Conservation (phyloP, 768 basidiomycete species). For the Daedaleopsis nitida region DNA sequence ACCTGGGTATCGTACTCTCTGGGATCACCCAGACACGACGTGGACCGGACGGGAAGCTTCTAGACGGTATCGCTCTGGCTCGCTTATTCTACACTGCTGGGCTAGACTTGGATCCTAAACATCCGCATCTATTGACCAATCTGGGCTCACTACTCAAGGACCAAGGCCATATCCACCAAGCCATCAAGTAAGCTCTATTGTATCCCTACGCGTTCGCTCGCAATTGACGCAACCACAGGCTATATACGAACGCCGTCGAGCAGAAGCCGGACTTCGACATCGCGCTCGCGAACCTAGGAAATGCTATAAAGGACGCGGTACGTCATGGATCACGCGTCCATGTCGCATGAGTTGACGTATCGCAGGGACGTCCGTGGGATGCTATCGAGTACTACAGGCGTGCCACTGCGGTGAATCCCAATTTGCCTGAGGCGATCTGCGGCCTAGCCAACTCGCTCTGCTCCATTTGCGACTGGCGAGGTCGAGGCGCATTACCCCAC, state of each 20-base stretch:
- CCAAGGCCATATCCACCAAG: constrained; percentile 42
- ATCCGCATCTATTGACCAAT: constrained; percentile 54
- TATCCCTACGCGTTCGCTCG: background rate
- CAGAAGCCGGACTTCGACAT: constrained; percentile 51
- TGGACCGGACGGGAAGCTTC: constrained; percentile 15
- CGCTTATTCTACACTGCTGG: constrained; percentile 48
- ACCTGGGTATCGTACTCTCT: constrained; percentile 51
- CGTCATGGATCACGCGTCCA: constrained; percentile 4
- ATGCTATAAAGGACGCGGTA: constrained; percentile 51
- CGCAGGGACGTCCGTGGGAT: constrained; percentile 43
- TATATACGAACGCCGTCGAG: constrained; percentile 43
- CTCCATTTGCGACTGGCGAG: constrained; percentile 50
- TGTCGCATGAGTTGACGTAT: background rate
- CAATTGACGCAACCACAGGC: constrained; percentile 21
- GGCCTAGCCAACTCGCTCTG: constrained; percentile 48
- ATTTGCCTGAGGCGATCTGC: constrained; percentile 50
- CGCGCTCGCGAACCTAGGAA: constrained; percentile 53
- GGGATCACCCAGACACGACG: constrained; percentile 31
- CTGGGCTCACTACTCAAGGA: constrained; percentile 54
- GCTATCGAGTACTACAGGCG: constrained; percentile 48
- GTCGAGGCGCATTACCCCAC: constrained; percentile 36
- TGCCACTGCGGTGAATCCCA: constrained; percentile 43
- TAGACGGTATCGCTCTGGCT: constrained; percentile 40
- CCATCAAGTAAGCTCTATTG: constrained; percentile 39
- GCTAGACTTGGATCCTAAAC: constrained; percentile 43